Conservation (phyloP, 257 asterid genomes). For the Gardenia jasminoides region DNA sequence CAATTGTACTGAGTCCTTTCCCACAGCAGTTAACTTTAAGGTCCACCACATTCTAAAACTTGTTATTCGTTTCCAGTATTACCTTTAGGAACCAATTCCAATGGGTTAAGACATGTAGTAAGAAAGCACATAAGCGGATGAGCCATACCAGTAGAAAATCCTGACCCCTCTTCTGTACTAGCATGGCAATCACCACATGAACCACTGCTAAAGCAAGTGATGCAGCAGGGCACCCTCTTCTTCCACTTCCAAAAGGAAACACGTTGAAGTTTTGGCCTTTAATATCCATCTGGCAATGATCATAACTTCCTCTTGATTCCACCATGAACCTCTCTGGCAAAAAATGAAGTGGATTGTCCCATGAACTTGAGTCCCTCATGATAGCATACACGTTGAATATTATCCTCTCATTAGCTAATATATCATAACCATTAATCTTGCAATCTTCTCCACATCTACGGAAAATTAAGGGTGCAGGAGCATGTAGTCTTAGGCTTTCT, state of each 20-base stretch:
- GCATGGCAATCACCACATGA: slow-evolving; percentile 41
- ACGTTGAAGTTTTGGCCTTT: slow-evolving; percentile 55
- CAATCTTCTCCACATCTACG: slow-evolving; percentile 44
- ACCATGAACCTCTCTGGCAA: slow-evolving; percentile 44
- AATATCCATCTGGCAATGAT: slow-evolving; percentile 41
- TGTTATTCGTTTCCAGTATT: too few relatives aligned
- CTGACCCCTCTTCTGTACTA: slow-evolving; percentile 67
- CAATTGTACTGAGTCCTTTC: too few relatives aligned
- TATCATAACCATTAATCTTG: slow-evolving; percentile 38
- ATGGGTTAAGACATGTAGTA: background rate
- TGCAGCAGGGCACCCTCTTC: slow-evolving; percentile 73
- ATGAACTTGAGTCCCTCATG: slow-evolving; percentile 43
- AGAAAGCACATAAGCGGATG: slow-evolving; percentile 14
- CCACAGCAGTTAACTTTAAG: too few relatives aligned
- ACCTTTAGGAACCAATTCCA: background rate
- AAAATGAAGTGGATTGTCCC: slow-evolving; percentile 52
- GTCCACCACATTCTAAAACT: too few relatives aligned
- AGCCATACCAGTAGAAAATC: slow-evolving; percentile 37
- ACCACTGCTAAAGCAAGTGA: slow-evolving; percentile 49
- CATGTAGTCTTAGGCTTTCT: slow-evolving; percentile 60
- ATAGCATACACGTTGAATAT: slow-evolving; percentile 58
- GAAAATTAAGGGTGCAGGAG: slow-evolving; percentile 48
- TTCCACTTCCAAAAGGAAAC: slow-evolving; percentile 60
- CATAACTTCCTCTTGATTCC: slow-evolving; percentile 23
- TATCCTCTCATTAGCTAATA: slow-evolving; percentile 42